phyloP scores from a whole-genome alignment of 2,329 filamentous ascomycete species.

The Arthrobotrys conoides region DNA sequence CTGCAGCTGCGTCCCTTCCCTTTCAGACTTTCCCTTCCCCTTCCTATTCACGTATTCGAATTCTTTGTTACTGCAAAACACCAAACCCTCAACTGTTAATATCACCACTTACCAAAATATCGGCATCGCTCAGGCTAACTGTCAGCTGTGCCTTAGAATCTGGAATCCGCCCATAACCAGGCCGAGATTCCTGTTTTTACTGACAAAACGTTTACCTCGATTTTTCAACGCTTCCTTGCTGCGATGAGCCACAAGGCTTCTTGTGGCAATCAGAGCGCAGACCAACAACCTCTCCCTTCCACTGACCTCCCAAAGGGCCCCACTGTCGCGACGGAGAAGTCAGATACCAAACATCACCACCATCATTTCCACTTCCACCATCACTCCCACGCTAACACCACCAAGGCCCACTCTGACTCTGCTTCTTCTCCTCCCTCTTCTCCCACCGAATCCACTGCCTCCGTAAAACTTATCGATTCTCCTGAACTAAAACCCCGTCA shows the following conservation, averaged over 20 bases:
- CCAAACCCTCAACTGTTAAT: not conserved
- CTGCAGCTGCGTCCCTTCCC: not conserved
- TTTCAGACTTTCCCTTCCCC: not conserved
- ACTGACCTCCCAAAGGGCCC: conserved; percentile 26
- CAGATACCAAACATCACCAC: not conserved
- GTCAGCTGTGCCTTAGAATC: conserved; percentile 7
- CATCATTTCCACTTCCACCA: conserved; percentile 3
- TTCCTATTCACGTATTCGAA: not conserved
- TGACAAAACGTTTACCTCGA: conserved; percentile 24
- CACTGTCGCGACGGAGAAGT: conserved; percentile 8
- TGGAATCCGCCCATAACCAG: conserved; percentile 16
- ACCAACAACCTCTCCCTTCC: conserved; percentile 20
- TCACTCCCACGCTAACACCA: not conserved
- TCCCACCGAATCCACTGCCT: conserved; percentile 17
- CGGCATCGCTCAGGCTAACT: conserved; percentile 4
- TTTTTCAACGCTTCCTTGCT: conserved; percentile 39
- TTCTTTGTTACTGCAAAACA: not conserved
- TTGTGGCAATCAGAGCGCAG: conserved; percentile 51
- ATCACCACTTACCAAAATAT: not conserved
- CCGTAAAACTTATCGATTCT: conserved; percentile 15
- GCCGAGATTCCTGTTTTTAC: conserved; percentile 31
- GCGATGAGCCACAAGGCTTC: conserved; percentile 60
- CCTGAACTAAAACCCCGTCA: conserved; percentile 42
- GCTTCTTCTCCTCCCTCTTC: conserved; percentile 18
- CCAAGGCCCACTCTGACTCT: conserved; percentile 15